Evolutionary conservation across 1,284 basidiomycete species (phyloP), one percentile per base, ranked within the genome.

Genomic region (Athelia sp.): DNA sequence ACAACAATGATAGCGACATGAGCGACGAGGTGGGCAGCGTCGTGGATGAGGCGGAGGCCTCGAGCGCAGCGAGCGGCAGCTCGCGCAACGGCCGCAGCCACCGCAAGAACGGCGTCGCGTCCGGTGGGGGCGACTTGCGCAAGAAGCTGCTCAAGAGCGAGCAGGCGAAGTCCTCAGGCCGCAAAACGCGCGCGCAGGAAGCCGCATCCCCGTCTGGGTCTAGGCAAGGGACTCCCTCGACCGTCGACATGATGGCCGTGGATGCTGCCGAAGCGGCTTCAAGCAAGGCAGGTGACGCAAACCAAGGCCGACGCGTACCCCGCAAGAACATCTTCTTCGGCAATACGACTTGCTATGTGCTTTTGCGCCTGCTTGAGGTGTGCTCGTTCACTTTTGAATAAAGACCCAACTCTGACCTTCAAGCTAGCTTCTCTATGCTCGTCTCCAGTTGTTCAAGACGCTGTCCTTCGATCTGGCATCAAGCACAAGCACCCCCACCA

Each of bases 351-450:
- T 92, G 93, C 62, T 99, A 97, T 71, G 81, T 84, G 13, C 72
- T 97, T 42, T 69, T 97, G 59, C 82, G 95, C 34, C 72, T 96
- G 43, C 67, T 97, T 22, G 87, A 95, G 79, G 93, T 93, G 52
- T 47, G 79, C 66, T 18, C n/a, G 10, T 42, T 19, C 14, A 47
- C 22, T 1, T 22, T 35, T 48, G 26, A 43, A 13, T 32, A 18
- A 11, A 35, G 45, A 23, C 43, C 24, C 50, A 34, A 42, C 26
- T 29, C 24, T 43, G 46, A 43, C 45, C 22, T 43, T 17, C 10
- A n/a, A n/a, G n/a, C n/a, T 54, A 98, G 90, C 72, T 94, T 34
- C 70, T 98, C 14, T 97, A 96, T 66, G 83, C 87, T 10, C 87
- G 96, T n/a, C 72, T 99, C 46, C 68, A 77, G 31, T 71, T 82